These are phyloP conservation scores for Oxyria digyna DNA, from an alignment of 148 eudicot genomes.

Conservation along the genomic window DNA sequence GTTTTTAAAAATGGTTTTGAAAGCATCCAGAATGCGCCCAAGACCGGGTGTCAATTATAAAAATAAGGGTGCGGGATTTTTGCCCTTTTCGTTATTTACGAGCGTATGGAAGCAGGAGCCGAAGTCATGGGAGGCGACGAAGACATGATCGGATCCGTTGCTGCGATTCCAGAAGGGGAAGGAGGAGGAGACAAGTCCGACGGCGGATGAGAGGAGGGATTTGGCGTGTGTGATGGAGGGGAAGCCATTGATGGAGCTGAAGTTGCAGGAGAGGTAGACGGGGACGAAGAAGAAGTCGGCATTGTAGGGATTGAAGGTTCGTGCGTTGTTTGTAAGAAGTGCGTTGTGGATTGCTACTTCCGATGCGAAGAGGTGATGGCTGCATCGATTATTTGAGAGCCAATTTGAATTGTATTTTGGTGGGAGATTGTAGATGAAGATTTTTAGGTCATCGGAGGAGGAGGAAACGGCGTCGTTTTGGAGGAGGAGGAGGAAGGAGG, in stretches of 20 bases:
- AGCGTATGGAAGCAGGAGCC: conserved; percentile 79
- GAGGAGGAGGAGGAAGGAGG: neutral
- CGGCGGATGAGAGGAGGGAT: conserved; percentile 34
- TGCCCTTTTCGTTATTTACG: conserved; percentile 22
- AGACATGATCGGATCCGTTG: conserved; percentile 62
- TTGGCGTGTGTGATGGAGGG: conserved; percentile 69
- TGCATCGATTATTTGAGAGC: conserved; percentile 41
- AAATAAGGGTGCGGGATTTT: neutral
- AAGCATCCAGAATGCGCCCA: too few relatives aligned
- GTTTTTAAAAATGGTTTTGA: too few relatives aligned
- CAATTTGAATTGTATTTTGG: conserved; percentile 46
- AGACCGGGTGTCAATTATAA: too few relatives aligned
- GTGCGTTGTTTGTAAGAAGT: conserved; percentile 19
- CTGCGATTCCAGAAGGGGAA: conserved; percentile 72
- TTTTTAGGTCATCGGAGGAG: conserved; percentile 12
- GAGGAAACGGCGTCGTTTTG: neutral
- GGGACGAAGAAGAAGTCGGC: conserved; percentile 86
- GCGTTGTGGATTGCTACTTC: conserved; percentile 74
- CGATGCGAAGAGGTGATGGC: conserved; percentile 62
- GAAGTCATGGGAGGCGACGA: conserved; percentile 80
- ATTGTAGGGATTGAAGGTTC: conserved; percentile 50
- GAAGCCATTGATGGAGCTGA: conserved; percentile 65
- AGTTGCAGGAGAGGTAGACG: conserved; percentile 71
- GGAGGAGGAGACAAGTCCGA: conserved; percentile 27
- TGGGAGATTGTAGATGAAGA: conserved; percentile 62